A percentile compares a stretch with the other conserved stretches of the same genome.
Conservation (phyloP, 1,284 basidiomycete genomes). For the Malassezia restricta region DNA sequence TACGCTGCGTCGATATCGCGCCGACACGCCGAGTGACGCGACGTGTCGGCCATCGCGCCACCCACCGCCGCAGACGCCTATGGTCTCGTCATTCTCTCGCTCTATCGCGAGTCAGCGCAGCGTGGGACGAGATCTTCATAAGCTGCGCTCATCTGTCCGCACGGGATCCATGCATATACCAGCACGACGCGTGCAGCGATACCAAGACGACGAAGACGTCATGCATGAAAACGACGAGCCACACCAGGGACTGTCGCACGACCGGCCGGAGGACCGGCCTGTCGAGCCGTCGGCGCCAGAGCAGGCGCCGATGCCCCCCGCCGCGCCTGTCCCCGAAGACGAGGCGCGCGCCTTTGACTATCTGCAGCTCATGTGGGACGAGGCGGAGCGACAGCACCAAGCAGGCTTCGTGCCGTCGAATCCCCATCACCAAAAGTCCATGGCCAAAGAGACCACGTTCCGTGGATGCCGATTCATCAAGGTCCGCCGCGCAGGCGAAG, state of each 20-base stretch:
- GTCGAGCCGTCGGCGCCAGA: not conserved
- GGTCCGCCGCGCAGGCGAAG: slow-evolving; percentile 31
- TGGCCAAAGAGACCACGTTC: slow-evolving; percentile 17
- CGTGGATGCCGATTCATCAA: slow-evolving; percentile 36
- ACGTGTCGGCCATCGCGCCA: not conserved
- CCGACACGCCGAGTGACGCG: not conserved
- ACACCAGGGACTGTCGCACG: not conserved
- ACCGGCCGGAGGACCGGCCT: not conserved
- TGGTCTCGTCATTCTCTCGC: not conserved
- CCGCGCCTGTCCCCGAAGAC: not conserved
- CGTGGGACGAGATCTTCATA: slow-evolving; percentile 12
- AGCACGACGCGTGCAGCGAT: slow-evolving; percentile 25
- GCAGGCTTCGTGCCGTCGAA: not conserved
- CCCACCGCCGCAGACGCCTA: not conserved
- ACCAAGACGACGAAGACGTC: slow-evolving; percentile 36
- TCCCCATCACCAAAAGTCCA: not conserved
- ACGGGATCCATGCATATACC: slow-evolving; percentile 24
- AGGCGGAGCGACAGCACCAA: slow-evolving; percentile 6
- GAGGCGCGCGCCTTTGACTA: slow-evolving; percentile 12
- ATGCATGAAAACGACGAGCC: slow-evolving; percentile 12
- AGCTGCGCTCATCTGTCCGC: slow-evolving; percentile 12
- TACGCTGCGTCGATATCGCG: not conserved
- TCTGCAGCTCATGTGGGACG: slow-evolving; percentile 2
- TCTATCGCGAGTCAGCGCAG: slow-evolving; percentile 10
- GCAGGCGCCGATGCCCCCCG: not conserved